Evolutionary conservation across 2,329 filamentous ascomycete species (phyloP), one percentile per base, ranked within the genome.

Genomic region (Paraphoma chrysanthemicola): DNA sequence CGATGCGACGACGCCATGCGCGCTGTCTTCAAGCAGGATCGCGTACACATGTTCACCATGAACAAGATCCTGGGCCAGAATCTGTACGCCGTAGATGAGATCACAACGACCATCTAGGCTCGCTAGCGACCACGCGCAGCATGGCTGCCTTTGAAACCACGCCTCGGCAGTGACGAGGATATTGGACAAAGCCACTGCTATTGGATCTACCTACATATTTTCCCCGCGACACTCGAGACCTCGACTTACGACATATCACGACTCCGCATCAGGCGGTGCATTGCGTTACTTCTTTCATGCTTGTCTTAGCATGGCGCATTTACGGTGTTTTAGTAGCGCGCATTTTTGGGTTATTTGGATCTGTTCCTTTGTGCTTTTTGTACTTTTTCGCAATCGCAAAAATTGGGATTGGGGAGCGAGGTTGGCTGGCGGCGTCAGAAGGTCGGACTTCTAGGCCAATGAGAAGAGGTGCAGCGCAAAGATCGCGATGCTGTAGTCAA

Each of bases 11-110:
- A 96, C 23, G 88, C 87, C 66, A 90, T 99, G 90, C 88, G 91
- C 58, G 90, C 90, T 6, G 90, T 99, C 7, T 99, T 99, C 81
- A 96, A 96, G 77, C 86, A 90, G 71, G 87, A 93, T 70, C 91
- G 86, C 70, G 90, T 99, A 48, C 92, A 98, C 78, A 99, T 99
- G 95, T 99, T 99, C 78, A 93, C 92, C 66, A 98, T 99, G 94
- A 98, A 97, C 82, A 97, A 97, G 82, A 86, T 97, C 14, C 87
- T 98, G 10, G 92, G 91, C 61, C 89, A 90, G 74, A 94, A 98
- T 71, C 83, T 98, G 39, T 97, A 96, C 73, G 91, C 90, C 2
- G 84, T 91, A 46, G 92, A 94, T 51, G 92, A 95, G 52, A 64
- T 67, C 23, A 60, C 53, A 4, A 38, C 41, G 50, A 17, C 48